phyloP scores from a whole-genome alignment of 2,329 filamentous ascomycete genomes.

The Biscogniauxia mediterranea region DNA sequence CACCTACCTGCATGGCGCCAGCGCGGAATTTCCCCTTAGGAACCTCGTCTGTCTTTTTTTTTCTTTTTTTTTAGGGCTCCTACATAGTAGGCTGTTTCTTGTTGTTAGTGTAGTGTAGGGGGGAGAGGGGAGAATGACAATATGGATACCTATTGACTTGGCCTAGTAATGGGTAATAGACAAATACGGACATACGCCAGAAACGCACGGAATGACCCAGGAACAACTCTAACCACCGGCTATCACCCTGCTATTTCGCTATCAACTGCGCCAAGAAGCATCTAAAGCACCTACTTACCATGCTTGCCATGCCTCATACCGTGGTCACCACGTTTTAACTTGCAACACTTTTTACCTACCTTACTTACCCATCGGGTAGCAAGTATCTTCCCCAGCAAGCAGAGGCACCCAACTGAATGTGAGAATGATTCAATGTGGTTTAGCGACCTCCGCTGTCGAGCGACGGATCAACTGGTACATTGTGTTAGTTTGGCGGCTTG shows the following conservation, averaged over 20 bases:
- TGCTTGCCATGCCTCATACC: constrained; percentile 2
- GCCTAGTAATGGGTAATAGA: neutral
- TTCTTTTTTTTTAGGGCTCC: neutral
- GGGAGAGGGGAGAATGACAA: too few relatives aligned
- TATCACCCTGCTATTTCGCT: neutral
- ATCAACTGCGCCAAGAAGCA: constrained; percentile 4
- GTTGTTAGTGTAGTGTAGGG: neutral
- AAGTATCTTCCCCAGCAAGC: neutral
- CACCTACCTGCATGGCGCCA: constrained; percentile 12
- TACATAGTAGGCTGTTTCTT: neutral
- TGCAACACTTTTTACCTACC: neutral
- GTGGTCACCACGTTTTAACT: neutral
- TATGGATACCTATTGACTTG: neutral
- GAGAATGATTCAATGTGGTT: neutral
- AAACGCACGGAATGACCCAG: constrained; percentile 12
- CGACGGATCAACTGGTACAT: too few relatives aligned
- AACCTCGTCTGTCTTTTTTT: neutral
- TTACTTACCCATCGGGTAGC: neutral
- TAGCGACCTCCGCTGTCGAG: too few relatives aligned
- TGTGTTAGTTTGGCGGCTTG: too few relatives aligned
- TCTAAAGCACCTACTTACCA: constrained; percentile 1
- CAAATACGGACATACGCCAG: constrained; percentile 14
- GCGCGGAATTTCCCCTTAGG: constrained; percentile 8
- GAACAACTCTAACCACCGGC: constrained; percentile 9
- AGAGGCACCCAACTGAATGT: neutral